These are phyloP conservation scores for Microascus cirrosus DNA, from an alignment of 2,329 filamentous ascomycete genomes.

Conservation along the genomic window DNA sequence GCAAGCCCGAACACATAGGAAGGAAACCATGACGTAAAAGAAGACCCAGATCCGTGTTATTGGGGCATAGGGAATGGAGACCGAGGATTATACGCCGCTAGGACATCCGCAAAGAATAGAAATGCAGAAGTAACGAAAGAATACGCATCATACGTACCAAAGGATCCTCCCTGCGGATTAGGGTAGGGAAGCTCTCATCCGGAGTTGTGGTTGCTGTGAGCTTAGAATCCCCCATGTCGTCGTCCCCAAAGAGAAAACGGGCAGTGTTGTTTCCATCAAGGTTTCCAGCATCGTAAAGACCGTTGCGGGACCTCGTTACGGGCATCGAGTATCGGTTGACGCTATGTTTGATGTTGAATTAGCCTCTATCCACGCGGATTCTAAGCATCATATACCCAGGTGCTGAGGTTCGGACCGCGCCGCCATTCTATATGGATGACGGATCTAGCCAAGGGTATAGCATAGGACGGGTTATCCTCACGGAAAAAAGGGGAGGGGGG, in stretches of 20 bases:
- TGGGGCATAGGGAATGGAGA: background rate
- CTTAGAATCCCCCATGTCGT: slow-evolving; percentile 29
- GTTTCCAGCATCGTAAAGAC: slow-evolving; percentile 47
- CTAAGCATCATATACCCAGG: background rate
- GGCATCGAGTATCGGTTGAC: slow-evolving; percentile 92
- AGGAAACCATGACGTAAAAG: too few species aligned
- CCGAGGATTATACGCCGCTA: background rate
- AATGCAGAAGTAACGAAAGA: slow-evolving; percentile 1
- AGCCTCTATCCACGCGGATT: background rate
- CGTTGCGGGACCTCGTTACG: slow-evolving; percentile 59
- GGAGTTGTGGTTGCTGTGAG: slow-evolving; percentile 41
- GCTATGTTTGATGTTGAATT: slow-evolving; percentile 28
- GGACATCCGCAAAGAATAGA: background rate
- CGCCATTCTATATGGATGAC: too few species aligned
- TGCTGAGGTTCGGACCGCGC: background rate
- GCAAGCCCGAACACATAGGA: too few species aligned
- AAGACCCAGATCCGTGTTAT: background rate
- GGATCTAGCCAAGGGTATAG: too few species aligned
- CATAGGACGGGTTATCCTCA: too few species aligned
- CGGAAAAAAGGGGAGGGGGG: too few species aligned
- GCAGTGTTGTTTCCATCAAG: slow-evolving; percentile 78
- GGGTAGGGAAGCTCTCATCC: slow-evolving; percentile 80
- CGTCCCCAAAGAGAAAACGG: slow-evolving; percentile 72
- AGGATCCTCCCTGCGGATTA: slow-evolving; percentile 54
- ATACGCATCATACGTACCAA: slow-evolving; percentile 31